Percentiles rank a stretch among this genome's conserved stretches.
These are phyloP conservation scores for Lavandula angustifolia DNA, from an alignment of 257 asterid genomes.

Conservation along the genomic window DNA sequence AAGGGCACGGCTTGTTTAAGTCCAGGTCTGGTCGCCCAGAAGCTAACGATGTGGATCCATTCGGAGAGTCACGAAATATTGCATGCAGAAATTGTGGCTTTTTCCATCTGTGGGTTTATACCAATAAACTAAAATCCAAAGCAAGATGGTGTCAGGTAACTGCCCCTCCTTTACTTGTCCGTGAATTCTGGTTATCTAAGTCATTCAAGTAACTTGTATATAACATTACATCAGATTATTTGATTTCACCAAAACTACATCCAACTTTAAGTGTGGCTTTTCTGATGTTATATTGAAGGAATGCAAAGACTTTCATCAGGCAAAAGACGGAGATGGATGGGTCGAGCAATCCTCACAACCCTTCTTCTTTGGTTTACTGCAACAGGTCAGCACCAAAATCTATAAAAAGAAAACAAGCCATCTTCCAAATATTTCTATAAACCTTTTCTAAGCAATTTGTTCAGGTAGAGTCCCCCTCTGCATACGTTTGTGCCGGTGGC, in stretches of 20 bases:
- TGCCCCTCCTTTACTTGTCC: slow-evolving; percentile 19
- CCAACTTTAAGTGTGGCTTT: slow-evolving; percentile 24
- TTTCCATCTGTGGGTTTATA: slow-evolving; percentile 71
- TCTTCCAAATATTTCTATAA: slow-evolving; percentile 16
- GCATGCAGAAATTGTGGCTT: slow-evolving; percentile 88
- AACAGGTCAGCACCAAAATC: slow-evolving; percentile 52
- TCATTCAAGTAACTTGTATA: neutral
- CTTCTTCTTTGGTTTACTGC: slow-evolving; percentile 75
- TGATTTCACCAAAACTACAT: slow-evolving; percentile 4
- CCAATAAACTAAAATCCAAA: slow-evolving; percentile 72
- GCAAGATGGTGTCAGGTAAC: slow-evolving; percentile 99
- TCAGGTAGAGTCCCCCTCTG: slow-evolving; percentile 82
- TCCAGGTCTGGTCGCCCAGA: slow-evolving; percentile 53
- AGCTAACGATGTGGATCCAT: slow-evolving; percentile 55
- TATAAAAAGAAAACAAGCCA: neutral
- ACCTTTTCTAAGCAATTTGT: slow-evolving; percentile 22
- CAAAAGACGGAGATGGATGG: slow-evolving; percentile 99
- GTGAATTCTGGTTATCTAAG: neutral
- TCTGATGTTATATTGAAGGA: slow-evolving; percentile 52
- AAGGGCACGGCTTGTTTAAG: slow-evolving; percentile 55
- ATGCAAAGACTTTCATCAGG: slow-evolving; percentile 88
- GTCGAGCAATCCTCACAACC: slow-evolving; percentile 91
- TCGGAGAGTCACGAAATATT: slow-evolving; percentile 64
- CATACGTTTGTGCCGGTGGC: slow-evolving; percentile 87
- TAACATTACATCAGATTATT: neutral